A percentile compares a stretch with the other conserved stretches of the same genome.
Conservation (phyloP, 805 yeast species). For the Lipomyces oligophaga region DNA sequence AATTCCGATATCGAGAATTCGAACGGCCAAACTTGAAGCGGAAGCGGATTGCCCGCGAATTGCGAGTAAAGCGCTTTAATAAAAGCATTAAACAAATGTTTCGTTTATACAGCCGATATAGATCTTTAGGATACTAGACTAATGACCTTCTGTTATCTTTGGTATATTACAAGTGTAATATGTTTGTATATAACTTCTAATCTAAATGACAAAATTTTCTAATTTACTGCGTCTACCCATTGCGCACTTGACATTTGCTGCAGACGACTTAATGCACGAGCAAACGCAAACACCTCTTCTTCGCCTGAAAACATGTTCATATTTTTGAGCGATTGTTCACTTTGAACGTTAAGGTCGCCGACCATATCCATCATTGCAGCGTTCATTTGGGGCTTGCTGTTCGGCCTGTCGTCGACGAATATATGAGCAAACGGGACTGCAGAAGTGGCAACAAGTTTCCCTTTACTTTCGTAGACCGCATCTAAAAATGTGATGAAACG, state of each 20-base stretch:
- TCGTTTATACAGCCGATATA: slow-evolving; percentile 4
- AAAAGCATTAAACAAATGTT: slow-evolving; percentile 5
- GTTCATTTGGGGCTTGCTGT: slow-evolving; percentile 56
- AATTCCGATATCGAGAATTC: slow-evolving; percentile 3
- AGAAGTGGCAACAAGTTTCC: slow-evolving; percentile 82
- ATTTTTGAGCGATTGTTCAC: slow-evolving; percentile 45
- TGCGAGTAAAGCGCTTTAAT: slow-evolving; percentile 1
- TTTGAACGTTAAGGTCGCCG: slow-evolving; percentile 66
- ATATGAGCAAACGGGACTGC: slow-evolving; percentile 80
- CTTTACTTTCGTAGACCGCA: slow-evolving; percentile 90
- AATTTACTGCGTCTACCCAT: slow-evolving; percentile 60
- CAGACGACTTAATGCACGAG: slow-evolving; percentile 85
- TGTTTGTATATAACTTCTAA: neutral
- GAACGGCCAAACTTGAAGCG: slow-evolving; percentile 20
- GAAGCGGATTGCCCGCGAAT: slow-evolving; percentile 7
- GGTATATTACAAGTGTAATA: neutral
- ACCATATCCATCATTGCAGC: slow-evolving; percentile 48
- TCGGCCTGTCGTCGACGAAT: slow-evolving; percentile 59
- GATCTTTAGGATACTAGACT: slow-evolving; percentile 20
- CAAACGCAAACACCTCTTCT: slow-evolving; percentile 95
- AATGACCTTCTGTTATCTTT: neutral
- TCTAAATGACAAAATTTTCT: neutral
- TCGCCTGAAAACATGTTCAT: slow-evolving; percentile 64
- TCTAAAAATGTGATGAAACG: slow-evolving; percentile 92
- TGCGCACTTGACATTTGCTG: slow-evolving; percentile 91